phyloP scores from a whole-genome alignment of 2,329 filamentous ascomycete genomes.

The Pestalotiopsis sp. region DNA sequence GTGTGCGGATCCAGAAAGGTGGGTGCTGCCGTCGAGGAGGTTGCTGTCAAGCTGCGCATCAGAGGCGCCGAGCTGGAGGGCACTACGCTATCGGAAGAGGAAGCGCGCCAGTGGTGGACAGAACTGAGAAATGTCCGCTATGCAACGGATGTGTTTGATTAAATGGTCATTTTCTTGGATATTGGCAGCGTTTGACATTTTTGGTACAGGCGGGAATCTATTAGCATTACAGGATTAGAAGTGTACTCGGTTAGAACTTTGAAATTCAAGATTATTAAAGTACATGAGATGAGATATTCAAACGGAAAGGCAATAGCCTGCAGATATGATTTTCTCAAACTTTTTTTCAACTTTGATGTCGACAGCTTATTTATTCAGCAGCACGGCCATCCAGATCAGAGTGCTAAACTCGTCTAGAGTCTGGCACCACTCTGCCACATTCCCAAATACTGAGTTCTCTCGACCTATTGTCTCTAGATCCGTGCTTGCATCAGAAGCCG shows the following conservation, averaged over 20 bases:
- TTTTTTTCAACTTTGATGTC: not conserved
- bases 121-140: constrained; percentile 32
- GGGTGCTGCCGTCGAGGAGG: constrained; percentile 36
- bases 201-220: not conserved
- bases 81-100: constrained; percentile 20
- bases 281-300: no score
- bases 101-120: constrained; percentile 21
- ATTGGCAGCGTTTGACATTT: not conserved
- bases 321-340: not conserved
- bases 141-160: constrained; percentile 39
- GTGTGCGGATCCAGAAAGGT: constrained; percentile 54
- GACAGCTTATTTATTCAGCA: constrained; percentile 27
- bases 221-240: not conserved
- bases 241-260: not conserved
- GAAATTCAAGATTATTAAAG: not conserved
- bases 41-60: constrained; percentile 31
- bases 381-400: constrained; percentile 31
- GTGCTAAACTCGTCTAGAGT: constrained; percentile 27
- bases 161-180: not conserved
- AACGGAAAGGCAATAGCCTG: no score
- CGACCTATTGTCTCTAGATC: not conserved
- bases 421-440: constrained; percentile 29
- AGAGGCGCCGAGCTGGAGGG: constrained; percentile 19
- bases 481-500: not conserved
- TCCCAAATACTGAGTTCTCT: constrained; percentile 12